Percentiles rank a stretch among this genome's conserved stretches.
These are phyloP conservation scores for Cornus controversa DNA, from an alignment of 148 eudicot genomes.

Conservation along the genomic window DNA sequence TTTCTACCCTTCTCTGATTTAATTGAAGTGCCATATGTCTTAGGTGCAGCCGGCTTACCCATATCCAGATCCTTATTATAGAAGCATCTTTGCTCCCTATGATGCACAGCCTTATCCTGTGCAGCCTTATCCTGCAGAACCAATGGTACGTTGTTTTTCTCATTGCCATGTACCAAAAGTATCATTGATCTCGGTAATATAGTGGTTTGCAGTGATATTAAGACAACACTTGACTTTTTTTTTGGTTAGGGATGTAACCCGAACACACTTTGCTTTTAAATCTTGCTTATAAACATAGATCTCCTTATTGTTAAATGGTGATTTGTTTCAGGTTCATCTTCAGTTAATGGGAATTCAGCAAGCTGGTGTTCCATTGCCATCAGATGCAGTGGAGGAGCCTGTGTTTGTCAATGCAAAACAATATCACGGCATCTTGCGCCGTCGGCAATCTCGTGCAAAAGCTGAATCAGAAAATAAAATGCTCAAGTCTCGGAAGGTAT, in stretches of 20 bases:
- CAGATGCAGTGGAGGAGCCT: constrained; percentile 78
- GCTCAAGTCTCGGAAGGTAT: constrained; percentile 58
- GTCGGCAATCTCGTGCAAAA: constrained; percentile 81
- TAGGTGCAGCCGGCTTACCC: constrained; percentile 76
- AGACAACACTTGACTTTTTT: not conserved
- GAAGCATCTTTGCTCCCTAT: constrained; percentile 71
- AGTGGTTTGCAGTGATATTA: not conserved
- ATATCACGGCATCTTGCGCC: constrained; percentile 77
- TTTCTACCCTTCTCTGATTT: not conserved
- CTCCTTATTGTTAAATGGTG: constrained; percentile 1
- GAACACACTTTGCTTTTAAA: not conserved
- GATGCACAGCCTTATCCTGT: constrained; percentile 66
- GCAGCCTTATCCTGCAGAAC: constrained; percentile 61
- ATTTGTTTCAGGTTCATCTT: constrained; percentile 50
- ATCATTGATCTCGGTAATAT: not conserved
- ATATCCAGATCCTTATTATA: constrained; percentile 79
- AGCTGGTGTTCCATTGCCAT: constrained; percentile 70
- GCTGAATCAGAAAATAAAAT: constrained; percentile 70
- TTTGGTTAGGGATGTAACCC: not conserved
- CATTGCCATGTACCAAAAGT: not conserved
- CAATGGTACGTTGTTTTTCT: constrained; percentile 47
- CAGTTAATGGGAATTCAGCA: constrained; percentile 82
- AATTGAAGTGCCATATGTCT: constrained; percentile 11
- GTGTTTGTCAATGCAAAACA: constrained; percentile 83
- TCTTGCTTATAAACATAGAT: not conserved